Evolutionary conservation across 768 basidiomycete genomes (phyloP).

Genomic region (Vishniacozyma victoriae): DNA sequence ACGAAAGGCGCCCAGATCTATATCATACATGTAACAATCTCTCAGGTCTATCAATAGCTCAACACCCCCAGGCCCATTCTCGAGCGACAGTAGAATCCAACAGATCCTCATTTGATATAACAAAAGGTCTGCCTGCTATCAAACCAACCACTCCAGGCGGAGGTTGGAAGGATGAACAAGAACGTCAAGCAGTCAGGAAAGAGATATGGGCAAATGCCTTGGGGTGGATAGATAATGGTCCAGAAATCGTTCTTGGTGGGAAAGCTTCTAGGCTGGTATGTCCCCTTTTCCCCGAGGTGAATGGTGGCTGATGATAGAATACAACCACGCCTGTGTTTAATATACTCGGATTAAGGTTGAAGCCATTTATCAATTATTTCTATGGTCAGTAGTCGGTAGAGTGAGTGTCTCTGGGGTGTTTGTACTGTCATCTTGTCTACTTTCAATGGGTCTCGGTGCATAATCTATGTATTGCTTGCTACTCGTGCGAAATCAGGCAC

Average conservation of each 20-base stretch:
- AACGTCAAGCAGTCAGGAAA: constrained; percentile 48
- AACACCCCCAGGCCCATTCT: constrained; percentile 65
- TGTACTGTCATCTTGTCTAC: no score
- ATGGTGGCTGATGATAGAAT: constrained; percentile 53
- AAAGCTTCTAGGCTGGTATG: constrained; percentile 10
- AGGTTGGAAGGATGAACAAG: constrained; percentile 37
- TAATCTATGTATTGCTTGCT: no score
- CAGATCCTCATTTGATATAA: constrained; percentile 22
- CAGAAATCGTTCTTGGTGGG: constrained; percentile 57
- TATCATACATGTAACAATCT: constrained; percentile 95
- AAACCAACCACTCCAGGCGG: constrained; percentile 17
- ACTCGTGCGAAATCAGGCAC: no score
- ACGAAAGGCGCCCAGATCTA: constrained; percentile 68
- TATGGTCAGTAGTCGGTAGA: constrained; percentile 60
- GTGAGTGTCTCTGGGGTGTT: no score
- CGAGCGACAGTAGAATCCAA: constrained; percentile 31
- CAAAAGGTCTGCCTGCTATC: constrained; percentile 29
- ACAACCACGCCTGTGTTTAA: constrained; percentile 77
- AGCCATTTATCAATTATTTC: constrained; percentile 65
- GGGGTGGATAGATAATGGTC: constrained; percentile 59
- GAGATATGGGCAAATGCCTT: constrained; percentile 56
- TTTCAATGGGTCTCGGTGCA: no score
- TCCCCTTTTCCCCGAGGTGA: neutral
- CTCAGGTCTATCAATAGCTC: constrained; percentile 79
- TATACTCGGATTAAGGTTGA: constrained; percentile 62